Conservation (phyloP, 1,139 yeast species). For the Taiozyma sp. region DNA sequence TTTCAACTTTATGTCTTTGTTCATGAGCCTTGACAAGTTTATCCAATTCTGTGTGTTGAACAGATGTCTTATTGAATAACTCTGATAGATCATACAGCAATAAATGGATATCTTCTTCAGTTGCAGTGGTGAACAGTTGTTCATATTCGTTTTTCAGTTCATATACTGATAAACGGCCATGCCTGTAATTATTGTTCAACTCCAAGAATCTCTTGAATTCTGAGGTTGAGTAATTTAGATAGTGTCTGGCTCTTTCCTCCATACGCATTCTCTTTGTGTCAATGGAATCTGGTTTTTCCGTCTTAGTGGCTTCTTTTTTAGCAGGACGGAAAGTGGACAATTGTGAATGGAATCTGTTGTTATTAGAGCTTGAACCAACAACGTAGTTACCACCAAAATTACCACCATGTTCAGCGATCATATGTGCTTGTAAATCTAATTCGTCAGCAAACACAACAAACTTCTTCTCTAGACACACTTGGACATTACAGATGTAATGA, state of each 20-base stretch:
- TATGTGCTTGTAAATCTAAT: slow-evolving; percentile 82
- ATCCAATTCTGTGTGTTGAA: slow-evolving; percentile 29
- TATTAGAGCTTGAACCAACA: slow-evolving; percentile 33
- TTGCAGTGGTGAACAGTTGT: slow-evolving; percentile 40
- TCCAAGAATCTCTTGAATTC: slow-evolving; percentile 44
- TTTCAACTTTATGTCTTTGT: slow-evolving; percentile 22
- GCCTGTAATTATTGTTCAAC: slow-evolving; percentile 44
- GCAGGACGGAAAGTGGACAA: slow-evolving; percentile 50
- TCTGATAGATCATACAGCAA: slow-evolving; percentile 54
- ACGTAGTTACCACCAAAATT: slow-evolving; percentile 41
- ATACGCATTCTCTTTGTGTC: slow-evolving; percentile 58
- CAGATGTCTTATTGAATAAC: slow-evolving; percentile 38
- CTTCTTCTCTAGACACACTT: slow-evolving; percentile 78
- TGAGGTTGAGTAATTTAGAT: slow-evolving; percentile 48
- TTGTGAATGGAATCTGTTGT: slow-evolving; percentile 56
- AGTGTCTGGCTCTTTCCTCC: slow-evolving; percentile 82
- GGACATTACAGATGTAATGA: slow-evolving; percentile 80
- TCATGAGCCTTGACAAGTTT: slow-evolving; percentile 30
- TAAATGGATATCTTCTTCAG: slow-evolving; percentile 44
- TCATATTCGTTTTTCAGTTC: slow-evolving; percentile 48
- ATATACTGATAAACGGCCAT: slow-evolving; percentile 41
- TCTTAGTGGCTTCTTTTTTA: slow-evolving; percentile 6
- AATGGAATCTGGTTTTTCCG: slow-evolving; percentile 37
- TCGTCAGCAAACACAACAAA: slow-evolving; percentile 90
- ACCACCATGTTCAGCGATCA: slow-evolving; percentile 77